Base-by-base conservation (phyloP, 2,329 filamentous ascomycete genomes). In the Bisporella sp. region DNA sequence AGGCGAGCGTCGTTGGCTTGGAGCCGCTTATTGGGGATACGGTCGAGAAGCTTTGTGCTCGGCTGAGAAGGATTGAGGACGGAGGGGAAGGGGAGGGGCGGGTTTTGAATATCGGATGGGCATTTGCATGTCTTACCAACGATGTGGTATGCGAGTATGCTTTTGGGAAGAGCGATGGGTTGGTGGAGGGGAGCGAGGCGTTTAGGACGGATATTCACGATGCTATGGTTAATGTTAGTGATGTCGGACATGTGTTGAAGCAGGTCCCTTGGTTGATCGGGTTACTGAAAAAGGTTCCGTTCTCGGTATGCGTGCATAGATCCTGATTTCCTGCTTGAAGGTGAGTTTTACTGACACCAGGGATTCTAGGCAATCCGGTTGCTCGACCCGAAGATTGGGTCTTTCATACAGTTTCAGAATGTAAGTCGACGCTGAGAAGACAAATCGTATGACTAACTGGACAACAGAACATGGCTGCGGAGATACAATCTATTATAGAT, bases 101-200 rank as follows among this genome's bases (percentile, higher is more conserved):
- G 21, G 21, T 21, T 21, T n/a, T 55, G 3, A 46, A 33, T 28
- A 49, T 50, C 5, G 51, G 44, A 46, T 46, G 32, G 21, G 55
- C 50, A 9, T 54, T 48, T 47, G 46, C 55, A 29, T 48, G 50
- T 42, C 33, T 48, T 48, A 41, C 46, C 5, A 48, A 48, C 49
- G 63, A 66, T 51, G 56, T 59, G 6, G 58, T 64, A 21, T 59
- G 54, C 29, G 49, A 60, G 45, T 65, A 65, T 51, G 56, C 50
- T 29, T 66, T 64, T 47, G 61, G 49, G 31, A 47, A 43, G 40
- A 48, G 47, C 29, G 35, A 54, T 29, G 41, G 52, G 28, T 48
- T 46, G 5, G 40, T 57, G 45, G 58, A 58, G 46, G 46, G 47
- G 1, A 29, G 45, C 30, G 57, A 60, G 21, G 21, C 3, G 31